Conservation (phyloP, 305 asterid species). For the Fraxinus dipetala region DNA sequence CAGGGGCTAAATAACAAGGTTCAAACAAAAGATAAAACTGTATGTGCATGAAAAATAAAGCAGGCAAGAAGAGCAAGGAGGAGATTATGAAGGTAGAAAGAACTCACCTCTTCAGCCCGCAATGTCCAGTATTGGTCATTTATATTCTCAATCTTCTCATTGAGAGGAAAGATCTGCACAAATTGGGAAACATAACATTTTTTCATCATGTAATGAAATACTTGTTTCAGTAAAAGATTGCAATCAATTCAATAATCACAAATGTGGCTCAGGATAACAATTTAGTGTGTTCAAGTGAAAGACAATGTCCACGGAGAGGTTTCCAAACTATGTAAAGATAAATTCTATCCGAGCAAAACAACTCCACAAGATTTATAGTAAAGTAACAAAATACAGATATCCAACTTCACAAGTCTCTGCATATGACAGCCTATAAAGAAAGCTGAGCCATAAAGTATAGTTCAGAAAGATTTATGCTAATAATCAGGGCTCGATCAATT, state of each 20-base stretch:
- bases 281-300: neutral
- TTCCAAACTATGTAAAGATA: neutral
- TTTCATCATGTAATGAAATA: neutral
- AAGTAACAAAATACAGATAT: neutral
- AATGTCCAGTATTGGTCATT: constrained; percentile 67
- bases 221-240: neutral
- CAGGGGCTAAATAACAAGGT: neutral
- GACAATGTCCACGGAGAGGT: neutral
- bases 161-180: constrained; percentile 63
- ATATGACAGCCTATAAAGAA: neutral
- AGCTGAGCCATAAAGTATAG: neutral
- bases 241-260: neutral
- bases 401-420: neutral
- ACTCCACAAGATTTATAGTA: neutral
- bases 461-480: neutral
- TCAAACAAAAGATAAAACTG: neutral
- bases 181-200: constrained; percentile 13
- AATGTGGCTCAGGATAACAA: neutral
- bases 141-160: constrained; percentile 65
- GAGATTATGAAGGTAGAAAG: constrained; percentile 32
- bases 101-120: constrained; percentile 71
- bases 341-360: neutral
- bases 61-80: neutral
- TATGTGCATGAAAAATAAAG: neutral
- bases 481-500: constrained; percentile 8